phyloP scores from a whole-genome alignment of 2,329 filamentous ascomycete genomes.

The Claviceps cyperi region DNA sequence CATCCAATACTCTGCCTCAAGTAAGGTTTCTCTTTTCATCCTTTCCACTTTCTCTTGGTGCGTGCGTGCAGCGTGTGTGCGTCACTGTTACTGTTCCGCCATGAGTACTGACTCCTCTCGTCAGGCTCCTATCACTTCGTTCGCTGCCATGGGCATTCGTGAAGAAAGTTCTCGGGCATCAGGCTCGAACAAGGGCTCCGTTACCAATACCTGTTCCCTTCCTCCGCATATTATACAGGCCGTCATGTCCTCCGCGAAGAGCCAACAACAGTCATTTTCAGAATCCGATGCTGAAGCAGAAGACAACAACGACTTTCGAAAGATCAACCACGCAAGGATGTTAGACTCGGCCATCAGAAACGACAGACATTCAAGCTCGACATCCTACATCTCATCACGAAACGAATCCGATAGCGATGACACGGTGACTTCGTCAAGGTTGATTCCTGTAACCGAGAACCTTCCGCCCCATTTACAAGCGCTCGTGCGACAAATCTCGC shows the following conservation, averaged over 20 bases:
- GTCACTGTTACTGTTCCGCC: not conserved
- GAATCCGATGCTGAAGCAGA: not conserved
- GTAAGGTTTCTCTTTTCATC: conserved; percentile 6
- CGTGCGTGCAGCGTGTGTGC: too few relatives aligned
- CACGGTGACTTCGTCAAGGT: not conserved
- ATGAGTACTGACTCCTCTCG: conserved; percentile 4
- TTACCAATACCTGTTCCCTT: not conserved
- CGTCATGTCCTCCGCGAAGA: not conserved
- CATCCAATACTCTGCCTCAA: conserved; percentile 8
- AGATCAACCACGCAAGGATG: not conserved
- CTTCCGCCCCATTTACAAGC: conserved; percentile 1
- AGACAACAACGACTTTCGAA: not conserved
- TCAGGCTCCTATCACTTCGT: conserved; percentile 15
- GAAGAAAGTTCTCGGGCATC: not conserved
- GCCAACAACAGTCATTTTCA: not conserved
- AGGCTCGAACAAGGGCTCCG: not conserved
- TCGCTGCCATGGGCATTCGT: conserved; percentile 12
- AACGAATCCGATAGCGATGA: not conserved
- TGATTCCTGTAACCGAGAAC: not conserved
- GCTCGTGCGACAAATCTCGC: not conserved
- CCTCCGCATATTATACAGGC: not conserved
- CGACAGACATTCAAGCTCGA: not conserved
- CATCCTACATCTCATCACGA: not conserved
- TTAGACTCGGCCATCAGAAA: not conserved
- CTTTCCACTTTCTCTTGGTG: not conserved